These are phyloP conservation scores for Dichomitus squalens DNA, from an alignment of 1,284 basidiomycete genomes.

Conservation along the genomic window DNA sequence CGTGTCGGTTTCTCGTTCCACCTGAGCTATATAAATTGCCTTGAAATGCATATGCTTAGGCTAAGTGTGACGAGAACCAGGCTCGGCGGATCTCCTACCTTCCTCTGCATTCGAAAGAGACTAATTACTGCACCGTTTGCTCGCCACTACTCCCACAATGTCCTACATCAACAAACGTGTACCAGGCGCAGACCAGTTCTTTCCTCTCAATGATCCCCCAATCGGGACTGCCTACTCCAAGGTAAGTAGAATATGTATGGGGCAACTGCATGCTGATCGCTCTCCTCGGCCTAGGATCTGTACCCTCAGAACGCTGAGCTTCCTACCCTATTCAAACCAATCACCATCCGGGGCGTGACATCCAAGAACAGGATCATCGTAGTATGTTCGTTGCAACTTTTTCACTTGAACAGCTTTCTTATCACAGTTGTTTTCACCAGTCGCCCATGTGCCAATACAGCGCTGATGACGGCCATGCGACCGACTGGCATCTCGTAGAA, in stretches of 20 bases:
- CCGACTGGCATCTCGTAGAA: slow-evolving; percentile 83
- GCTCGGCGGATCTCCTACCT: no score
- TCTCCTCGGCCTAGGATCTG: slow-evolving; percentile 41
- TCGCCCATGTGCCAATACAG: slow-evolving; percentile 85
- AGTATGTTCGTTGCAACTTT: slow-evolving; percentile 25
- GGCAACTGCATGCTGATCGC: neutral
- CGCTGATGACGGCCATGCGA: slow-evolving; percentile 68
- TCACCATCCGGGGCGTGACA: slow-evolving; percentile 61
- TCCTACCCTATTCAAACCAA: slow-evolving; percentile 68
- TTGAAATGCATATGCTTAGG: neutral
- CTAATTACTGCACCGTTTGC: neutral
- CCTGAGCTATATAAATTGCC: no score
- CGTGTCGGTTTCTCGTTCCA: no score
- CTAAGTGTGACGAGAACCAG: no score
- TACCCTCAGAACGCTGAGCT: slow-evolving; percentile 46
- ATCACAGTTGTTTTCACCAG: slow-evolving; percentile 37
- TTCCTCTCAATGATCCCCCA: slow-evolving; percentile 62
- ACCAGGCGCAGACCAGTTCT: slow-evolving; percentile 52
- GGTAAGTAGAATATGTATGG: slow-evolving; percentile 31
- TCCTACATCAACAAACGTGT: slow-evolving; percentile 49
- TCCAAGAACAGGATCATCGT: slow-evolving; percentile 80
- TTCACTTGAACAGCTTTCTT: neutral
- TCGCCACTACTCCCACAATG: no score
- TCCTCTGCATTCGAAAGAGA: no score
- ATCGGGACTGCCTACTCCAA: slow-evolving; percentile 54